Evolutionary conservation across 2,329 filamentous ascomycete genomes (phyloP).

Genomic region (Exserohilum turcica): DNA sequence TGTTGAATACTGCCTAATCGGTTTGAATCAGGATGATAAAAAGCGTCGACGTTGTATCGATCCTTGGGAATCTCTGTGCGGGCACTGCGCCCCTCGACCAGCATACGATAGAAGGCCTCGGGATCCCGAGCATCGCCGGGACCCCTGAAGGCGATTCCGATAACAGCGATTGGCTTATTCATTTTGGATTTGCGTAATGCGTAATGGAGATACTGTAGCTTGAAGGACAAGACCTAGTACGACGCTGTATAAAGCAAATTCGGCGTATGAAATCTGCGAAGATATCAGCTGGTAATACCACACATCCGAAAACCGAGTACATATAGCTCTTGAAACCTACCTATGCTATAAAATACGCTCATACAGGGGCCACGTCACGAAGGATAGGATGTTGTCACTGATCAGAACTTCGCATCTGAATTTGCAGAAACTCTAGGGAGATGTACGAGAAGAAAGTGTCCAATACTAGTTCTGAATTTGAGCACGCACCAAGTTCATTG

Average conservation of each 20-base stretch:
- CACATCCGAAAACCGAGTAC: too few relatives aligned
- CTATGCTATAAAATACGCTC: too few relatives aligned
- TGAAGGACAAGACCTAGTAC: neutral
- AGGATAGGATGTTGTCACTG: too few relatives aligned
- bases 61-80: constrained; percentile 33
- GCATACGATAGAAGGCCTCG: constrained; percentile 21
- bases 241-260: neutral
- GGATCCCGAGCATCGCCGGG: constrained; percentile 9
- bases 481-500: constrained; percentile 1
- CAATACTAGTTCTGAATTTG: constrained; percentile 1
- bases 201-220: neutral
- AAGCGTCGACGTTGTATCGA: constrained; percentile 24
- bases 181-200: neutral
- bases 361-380: too few relatives aligned
- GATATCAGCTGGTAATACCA: too few relatives aligned
- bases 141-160: constrained; percentile 7
- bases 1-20: constrained; percentile 16
- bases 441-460: neutral
- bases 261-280: too few relatives aligned
- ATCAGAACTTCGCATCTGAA: neutral
- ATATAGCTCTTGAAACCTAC: too few relatives aligned
- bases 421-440: neutral
- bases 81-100: constrained; percentile 38
- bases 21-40: constrained; percentile 16
- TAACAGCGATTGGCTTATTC: constrained; percentile 8